Base-by-base conservation (phyloP, 805 yeast genomes). In the Yamadazyma sp. region DNA sequence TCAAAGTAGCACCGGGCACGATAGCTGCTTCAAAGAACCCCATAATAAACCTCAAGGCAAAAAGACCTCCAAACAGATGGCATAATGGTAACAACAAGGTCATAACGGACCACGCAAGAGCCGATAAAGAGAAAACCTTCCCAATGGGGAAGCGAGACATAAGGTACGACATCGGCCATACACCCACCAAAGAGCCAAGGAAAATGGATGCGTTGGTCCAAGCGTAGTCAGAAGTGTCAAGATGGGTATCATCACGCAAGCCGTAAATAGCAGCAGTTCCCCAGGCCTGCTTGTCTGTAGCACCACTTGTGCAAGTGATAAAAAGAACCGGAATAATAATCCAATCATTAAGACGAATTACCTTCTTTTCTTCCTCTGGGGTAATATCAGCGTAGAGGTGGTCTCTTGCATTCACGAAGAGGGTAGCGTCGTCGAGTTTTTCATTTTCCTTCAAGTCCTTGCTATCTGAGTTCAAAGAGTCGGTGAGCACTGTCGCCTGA, bases 1-100 rank as follows among this genome's bases (percentile, higher is more conserved):
- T 32, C n/a, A 52, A 28, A 25, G 49, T 45, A 21, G 41, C 39
- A 12, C 48, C 50, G 5, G 57, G 55, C 8, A 48, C 53, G 38
- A 48, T 45, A 25, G 47, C 50, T 26, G 50, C 41, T 48, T 67
- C 73, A 35, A 54, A 47, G 8, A 65, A 30, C 15, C 67, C 59
- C 51, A 49, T 41, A 2, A 53, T 20, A 27, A 53, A 42, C 26
- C 57, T 38, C n/a, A 50, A 24, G 7, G 35, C 50, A 14, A 51
- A 36, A 10, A 53, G 35, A 5, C 46, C 43, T 9, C 40, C 49
- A 35, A 40, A 53, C 18, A 28, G 32, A 11, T 38, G 22, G 28
- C 53, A 45, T 7, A 45, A 53, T 23, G 32, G 37, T 31, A 41
- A 27, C 14, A 45, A 37, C 26, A 50, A 37, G 2, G 52, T 45